Evolutionary conservation across 495 filamentous ascomycete genomes (phyloP), one percentile per base, ranked within the genome.

Genomic region (Pyrenopolyporus hunteri): DNA sequence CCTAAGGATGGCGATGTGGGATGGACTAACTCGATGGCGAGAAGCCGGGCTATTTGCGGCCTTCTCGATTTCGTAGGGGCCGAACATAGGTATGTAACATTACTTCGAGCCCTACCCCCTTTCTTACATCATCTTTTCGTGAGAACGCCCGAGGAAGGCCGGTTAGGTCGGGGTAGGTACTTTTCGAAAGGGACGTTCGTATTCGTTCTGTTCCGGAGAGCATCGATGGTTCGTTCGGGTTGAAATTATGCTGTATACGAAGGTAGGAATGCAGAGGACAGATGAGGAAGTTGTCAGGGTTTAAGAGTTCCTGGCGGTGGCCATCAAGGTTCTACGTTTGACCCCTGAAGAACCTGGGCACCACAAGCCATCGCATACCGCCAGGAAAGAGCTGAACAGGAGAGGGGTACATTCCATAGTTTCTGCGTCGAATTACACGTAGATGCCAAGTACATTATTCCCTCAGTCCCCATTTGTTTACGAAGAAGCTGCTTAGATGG

Each of bases 311-410:
- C 33, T 49, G 16, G 45, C 28, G 29, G 8, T 33, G 45, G 29
- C 29, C 29, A 49, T 49, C 45, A 49, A 49, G 45, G 45, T 49
- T 49, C 45, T 49, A 49, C 45, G 35, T 49, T 23, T 32, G 6
- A 32, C 45, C 45, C 45, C 29, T 20, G 45, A 29, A 33, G n/a
- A n/a, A n/a, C n/a, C n/a, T n/a, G n/a, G n/a, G n/a, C n/a, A n/a
- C n/a, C n/a, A n/a, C n/a, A n/a, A n/a, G n/a, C n/a, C n/a, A n/a
- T n/a, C n/a, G n/a, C n/a, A n/a, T n/a, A n/a, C n/a, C n/a, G n/a
- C n/a, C n/a, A n/a, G n/a, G n/a, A n/a, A n/a, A n/a, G n/a, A n/a
- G n/a, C n/a, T n/a, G n/a, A n/a, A n/a, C n/a, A n/a, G n/a, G n/a
- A n/a, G n/a, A n/a, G n/a, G n/a, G n/a, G n/a, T n/a, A n/a, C n/a